These are phyloP conservation scores for Fermentozyma sake DNA, from an alignment of 1,139 yeast genomes.

Conservation along the genomic window DNA sequence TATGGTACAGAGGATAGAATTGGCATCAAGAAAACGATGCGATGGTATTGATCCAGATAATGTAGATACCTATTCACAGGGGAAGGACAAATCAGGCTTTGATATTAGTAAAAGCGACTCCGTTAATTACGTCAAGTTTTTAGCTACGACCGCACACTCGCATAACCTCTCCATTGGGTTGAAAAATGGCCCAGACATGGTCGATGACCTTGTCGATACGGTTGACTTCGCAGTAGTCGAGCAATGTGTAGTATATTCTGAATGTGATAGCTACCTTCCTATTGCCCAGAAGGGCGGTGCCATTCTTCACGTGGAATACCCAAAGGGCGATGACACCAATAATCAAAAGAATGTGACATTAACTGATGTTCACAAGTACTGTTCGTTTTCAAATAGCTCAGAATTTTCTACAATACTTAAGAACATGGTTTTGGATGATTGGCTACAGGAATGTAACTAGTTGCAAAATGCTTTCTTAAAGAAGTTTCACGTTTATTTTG, in stretches of 20 bases:
- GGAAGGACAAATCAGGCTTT: background rate
- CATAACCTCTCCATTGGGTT: constrained; percentile 1
- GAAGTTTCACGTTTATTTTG: no score
- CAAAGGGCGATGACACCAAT: background rate
- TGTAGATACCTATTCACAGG: constrained; percentile 1
- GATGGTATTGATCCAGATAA: constrained; percentile 21
- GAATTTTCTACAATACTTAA: constrained; percentile 18
- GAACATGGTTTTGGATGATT: constrained; percentile 12
- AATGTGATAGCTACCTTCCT: background rate
- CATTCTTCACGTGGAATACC: constrained; percentile 1
- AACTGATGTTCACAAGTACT: background rate
- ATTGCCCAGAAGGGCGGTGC: background rate
- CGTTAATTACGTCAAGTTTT: background rate
- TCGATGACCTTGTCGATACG: background rate
- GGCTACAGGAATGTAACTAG: constrained; percentile 10
- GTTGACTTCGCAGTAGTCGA: constrained; percentile 1
- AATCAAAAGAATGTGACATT: background rate
- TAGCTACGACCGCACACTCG: constrained; percentile 1
- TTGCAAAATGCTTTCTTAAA: no score
- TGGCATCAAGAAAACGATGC: constrained; percentile 15
- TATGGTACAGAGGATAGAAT: constrained; percentile 14
- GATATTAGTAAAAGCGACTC: constrained; percentile 1
- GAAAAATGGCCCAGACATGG: background rate
- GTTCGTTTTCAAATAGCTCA: constrained; percentile 1
- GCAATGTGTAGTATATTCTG: background rate